A percentile compares a stretch with the other conserved stretches of the same genome.
Conservation (phyloP, 306 rosid species). For the Prinsepia uniflora region DNA sequence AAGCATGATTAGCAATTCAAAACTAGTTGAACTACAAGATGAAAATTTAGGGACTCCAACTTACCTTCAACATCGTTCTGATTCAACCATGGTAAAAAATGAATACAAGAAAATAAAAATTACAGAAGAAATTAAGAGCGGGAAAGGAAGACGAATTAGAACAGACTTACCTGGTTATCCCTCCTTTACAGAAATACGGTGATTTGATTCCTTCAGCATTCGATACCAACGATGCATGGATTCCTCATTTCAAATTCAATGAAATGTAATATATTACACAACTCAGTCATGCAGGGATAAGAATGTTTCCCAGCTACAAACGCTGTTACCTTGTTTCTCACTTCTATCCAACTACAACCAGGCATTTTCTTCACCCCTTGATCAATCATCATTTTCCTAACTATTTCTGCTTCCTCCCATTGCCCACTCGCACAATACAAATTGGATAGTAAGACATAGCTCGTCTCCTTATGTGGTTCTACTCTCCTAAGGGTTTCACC, state of each 20-base stretch:
- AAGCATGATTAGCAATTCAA: no score
- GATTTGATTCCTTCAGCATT: neutral
- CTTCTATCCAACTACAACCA: slow-evolving; percentile 88
- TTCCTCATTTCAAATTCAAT: slow-evolving; percentile 67
- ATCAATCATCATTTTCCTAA: slow-evolving; percentile 62
- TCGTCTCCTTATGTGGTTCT: slow-evolving; percentile 53
- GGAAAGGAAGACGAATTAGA: no score
- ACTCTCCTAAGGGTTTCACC: slow-evolving; percentile 46
- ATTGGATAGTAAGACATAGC: slow-evolving; percentile 67
- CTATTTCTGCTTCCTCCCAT: slow-evolving; percentile 80
- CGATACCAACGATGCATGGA: slow-evolving; percentile 32
- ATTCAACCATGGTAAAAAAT: no score
- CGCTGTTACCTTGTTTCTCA: slow-evolving; percentile 47
- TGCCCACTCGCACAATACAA: slow-evolving; percentile 60
- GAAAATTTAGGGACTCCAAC: no score
- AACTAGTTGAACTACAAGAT: no score
- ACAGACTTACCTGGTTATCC: no score
- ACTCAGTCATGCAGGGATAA: slow-evolving; percentile 31
- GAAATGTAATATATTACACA: slow-evolving; percentile 29
- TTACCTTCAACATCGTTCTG: no score
- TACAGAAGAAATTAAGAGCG: no score
- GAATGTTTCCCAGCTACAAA: slow-evolving; percentile 67
- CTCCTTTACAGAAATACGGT: no score
- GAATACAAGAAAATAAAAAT: no score
- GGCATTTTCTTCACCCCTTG: slow-evolving; percentile 75